Conservation (phyloP, 164 flowering plant species). For the Vitis rupestris region DNA sequence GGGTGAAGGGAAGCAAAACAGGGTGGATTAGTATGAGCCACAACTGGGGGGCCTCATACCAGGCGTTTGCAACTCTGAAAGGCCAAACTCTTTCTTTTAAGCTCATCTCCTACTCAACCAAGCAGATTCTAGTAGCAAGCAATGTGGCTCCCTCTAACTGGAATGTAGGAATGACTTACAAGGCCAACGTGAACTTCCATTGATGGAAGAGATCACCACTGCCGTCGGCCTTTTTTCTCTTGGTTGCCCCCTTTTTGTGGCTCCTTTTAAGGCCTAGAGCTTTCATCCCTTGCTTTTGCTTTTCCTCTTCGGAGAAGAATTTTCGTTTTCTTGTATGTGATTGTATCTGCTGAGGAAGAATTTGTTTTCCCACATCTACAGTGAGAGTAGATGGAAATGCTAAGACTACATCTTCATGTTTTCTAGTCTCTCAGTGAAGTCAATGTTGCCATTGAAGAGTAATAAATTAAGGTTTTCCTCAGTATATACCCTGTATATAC, state of each 20-base stretch:
- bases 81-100: slow-evolving; percentile 87
- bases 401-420: no score
- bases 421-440: no score
- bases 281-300: not conserved
- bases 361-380: no score
- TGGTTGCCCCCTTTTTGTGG: no score
- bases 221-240: not conserved
- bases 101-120: slow-evolving; percentile 58
- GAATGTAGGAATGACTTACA: slow-evolving; percentile 52
- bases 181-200: slow-evolving; percentile 55
- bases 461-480: no score
- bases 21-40: slow-evolving; percentile 73
- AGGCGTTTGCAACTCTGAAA: slow-evolving; percentile 63
- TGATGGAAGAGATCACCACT: slow-evolving; percentile 17
- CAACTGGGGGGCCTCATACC: slow-evolving; percentile 97
- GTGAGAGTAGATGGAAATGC: not conserved
- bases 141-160: slow-evolving; percentile 51
- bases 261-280: no score
- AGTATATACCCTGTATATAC: no score
- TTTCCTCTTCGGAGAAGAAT: not conserved
- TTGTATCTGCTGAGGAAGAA: no score
- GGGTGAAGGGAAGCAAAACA: slow-evolving; percentile 71
- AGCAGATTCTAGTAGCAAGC: slow-evolving; percentile 45
- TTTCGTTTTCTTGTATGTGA: no score
- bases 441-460: no score